Evolutionary conservation across 2,329 filamentous ascomycete species (phyloP), one percentile per base, ranked within the genome.

Genomic region (Rutstroemia sp.): DNA sequence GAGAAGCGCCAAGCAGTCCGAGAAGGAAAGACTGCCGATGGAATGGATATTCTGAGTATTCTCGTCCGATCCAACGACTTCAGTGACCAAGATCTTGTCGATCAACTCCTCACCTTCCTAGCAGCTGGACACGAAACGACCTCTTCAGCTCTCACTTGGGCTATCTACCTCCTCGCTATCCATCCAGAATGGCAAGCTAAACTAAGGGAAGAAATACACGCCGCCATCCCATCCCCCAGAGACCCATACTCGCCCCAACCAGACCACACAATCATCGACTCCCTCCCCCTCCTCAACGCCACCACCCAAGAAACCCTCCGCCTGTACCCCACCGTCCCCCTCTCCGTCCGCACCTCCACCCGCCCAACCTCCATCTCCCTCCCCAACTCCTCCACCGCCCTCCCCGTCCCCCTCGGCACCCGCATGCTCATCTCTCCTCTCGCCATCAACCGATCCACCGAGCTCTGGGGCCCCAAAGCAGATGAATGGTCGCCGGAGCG

Each of bases 81-180:
- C 71, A 79, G 73, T 10, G 87, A 94, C 59, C 85, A 89, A 44
- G 83, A 88, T 60, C 78, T 95, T 16, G 81, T 89, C 38, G 87
- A 94, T 68, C 89, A 95, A 71, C 80, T 92, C 67, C 91, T 94
- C 85, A 94, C 89, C 0, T 94, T 94, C 73, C 79, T 95, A 7
- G 87, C 86, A 2, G 89, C 89, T 0, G 86, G 78, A 34, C 88
- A 92, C 69, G 88, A 92, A 73, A 92, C 88, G 1, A 92, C 88
- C 0, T 83, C 88, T 1, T 79, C 84, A 1, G 79, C 87, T 37
- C 75, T 92, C 65, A 87, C 84, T 16, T 92, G 87, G 87, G 79
- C 83, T 4, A 71, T 82, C 8, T 83, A 86, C 63, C 73, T 83
- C 16, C 77, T 89, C 6, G 77, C 81, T 61, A 78, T 75, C 27